phyloP scores from a whole-genome alignment of 2,329 filamentous ascomycete genomes.

The Pleurostoma richardsiae region DNA sequence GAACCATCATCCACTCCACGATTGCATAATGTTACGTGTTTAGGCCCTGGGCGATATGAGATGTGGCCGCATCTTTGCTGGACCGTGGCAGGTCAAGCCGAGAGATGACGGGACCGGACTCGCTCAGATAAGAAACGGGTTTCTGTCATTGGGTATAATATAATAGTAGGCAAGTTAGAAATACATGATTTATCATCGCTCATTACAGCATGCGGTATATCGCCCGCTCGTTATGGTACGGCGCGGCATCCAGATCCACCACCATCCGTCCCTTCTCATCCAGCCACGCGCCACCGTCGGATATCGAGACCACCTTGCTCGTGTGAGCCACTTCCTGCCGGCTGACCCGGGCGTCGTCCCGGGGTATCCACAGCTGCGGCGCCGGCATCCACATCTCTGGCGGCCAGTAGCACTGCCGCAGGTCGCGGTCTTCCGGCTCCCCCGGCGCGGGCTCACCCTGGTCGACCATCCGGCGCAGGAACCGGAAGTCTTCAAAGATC shows the following conservation, averaged over 20 bases:
- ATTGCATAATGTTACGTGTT: no score
- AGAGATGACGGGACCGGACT: no score
- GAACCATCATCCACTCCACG: no score
- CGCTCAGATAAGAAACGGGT: no score
- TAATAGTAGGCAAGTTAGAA: no score
- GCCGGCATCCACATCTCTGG: slow-evolving; percentile 58
- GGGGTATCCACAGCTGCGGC: slow-evolving; percentile 71
- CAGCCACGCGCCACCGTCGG: slow-evolving; percentile 65
- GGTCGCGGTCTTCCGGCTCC: slow-evolving; percentile 29
- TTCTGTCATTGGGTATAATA: no score
- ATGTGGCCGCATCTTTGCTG: no score
- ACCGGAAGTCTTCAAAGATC: slow-evolving; percentile 55
- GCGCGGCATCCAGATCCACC: not conserved
- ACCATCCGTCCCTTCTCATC: slow-evolving; percentile 48
- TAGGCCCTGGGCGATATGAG: no score
- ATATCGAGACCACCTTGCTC: slow-evolving; percentile 61
- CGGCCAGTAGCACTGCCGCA: slow-evolving; percentile 63
- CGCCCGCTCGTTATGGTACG: not conserved
- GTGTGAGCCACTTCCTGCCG: slow-evolving; percentile 67
- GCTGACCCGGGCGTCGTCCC: slow-evolving; percentile 64
- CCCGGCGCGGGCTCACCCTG: slow-evolving; percentile 20
- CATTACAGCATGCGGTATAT: not conserved
- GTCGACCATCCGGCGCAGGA: slow-evolving; percentile 49
- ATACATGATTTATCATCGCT: no score
- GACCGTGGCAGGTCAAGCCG: no score